These are phyloP conservation scores for Hyphopichia buzzinii DNA, from an alignment of 1,139 yeast genomes.

Conservation along the genomic window DNA sequence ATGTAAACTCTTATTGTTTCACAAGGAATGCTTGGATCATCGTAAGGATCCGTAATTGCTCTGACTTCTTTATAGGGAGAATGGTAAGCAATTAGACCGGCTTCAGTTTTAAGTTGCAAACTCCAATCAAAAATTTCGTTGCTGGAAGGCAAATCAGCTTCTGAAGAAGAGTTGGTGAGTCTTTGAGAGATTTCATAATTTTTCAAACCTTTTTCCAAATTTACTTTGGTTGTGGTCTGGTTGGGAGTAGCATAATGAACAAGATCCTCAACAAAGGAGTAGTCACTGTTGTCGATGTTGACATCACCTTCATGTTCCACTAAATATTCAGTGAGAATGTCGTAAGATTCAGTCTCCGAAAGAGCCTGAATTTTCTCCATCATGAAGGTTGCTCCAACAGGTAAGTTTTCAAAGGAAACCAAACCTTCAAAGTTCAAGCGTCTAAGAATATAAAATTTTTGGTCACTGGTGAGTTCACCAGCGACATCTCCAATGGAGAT, in stretches of 20 bases:
- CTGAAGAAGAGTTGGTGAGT: neutral
- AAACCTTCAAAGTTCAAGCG: constrained; percentile 28
- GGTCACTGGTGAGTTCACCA: constrained; percentile 20
- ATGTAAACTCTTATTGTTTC: constrained; percentile 57
- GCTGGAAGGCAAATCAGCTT: neutral
- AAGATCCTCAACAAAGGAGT: constrained; percentile 15
- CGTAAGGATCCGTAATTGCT: constrained; percentile 52
- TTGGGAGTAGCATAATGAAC: constrained; percentile 8
- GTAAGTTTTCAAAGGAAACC: constrained; percentile 24
- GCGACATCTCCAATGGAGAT: constrained; percentile 26
- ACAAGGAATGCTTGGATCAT: constrained; percentile 46
- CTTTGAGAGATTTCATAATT: neutral
- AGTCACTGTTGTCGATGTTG: constrained; percentile 16
- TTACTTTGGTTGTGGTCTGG: neutral
- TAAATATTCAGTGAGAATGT: constrained; percentile 16
- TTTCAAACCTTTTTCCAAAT: neutral
- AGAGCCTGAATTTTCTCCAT: constrained; percentile 27
- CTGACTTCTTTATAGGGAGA: constrained; percentile 69
- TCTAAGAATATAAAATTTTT: constrained; percentile 25
- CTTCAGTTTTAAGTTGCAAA: constrained; percentile 35
- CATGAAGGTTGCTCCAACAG: constrained; percentile 25
- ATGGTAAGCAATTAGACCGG: constrained; percentile 47
- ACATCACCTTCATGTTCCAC: constrained; percentile 20
- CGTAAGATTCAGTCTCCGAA: constrained; percentile 20
- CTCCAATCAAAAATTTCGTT: constrained; percentile 18